These are phyloP conservation scores for Lenzites betulinus DNA, from an alignment of 768 basidiomycete species.

Conservation along the genomic window DNA sequence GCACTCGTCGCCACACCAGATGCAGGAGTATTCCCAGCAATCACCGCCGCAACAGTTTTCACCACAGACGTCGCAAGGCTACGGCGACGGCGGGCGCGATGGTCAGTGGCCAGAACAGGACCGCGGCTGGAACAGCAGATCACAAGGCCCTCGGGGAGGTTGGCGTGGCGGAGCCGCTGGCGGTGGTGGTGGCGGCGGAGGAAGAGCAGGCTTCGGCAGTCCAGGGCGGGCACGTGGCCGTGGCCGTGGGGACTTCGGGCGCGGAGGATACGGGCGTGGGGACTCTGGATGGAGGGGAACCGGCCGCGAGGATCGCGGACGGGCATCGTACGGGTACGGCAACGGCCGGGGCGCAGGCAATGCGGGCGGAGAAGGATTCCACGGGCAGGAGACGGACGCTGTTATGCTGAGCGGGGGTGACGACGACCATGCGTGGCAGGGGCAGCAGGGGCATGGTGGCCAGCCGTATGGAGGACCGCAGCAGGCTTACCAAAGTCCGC, in stretches of 20 bases:
- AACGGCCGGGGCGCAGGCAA: constrained; percentile 48
- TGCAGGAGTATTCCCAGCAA: neutral
- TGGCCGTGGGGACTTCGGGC: constrained; percentile 27
- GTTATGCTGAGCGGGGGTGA: constrained; percentile 55
- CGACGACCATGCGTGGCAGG: constrained; percentile 15
- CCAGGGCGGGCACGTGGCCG: constrained; percentile 27
- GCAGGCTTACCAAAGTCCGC: constrained; percentile 1
- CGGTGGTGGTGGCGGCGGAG: constrained; percentile 26
- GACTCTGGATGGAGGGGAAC: neutral
- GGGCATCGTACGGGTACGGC: constrained; percentile 36
- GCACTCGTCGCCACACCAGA: neutral
- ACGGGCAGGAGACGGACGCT: constrained; percentile 50
- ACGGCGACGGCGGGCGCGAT: neutral
- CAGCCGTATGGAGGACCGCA: neutral
- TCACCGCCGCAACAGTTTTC: neutral
- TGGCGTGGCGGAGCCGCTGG: constrained; percentile 25
- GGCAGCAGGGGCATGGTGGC: neutral
- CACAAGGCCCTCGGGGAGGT: constrained; percentile 19
- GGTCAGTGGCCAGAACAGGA: constrained; percentile 1
- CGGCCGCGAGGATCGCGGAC: constrained; percentile 6
- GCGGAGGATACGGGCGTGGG: constrained; percentile 5
- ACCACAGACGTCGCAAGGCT: neutral
- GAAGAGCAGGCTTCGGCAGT: neutral
- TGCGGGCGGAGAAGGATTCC: constrained; percentile 36
- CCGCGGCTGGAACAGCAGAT: neutral